These are phyloP conservation scores for Monosporascus ibericus DNA, from an alignment of 2,329 filamentous ascomycete species.

Conservation along the genomic window DNA sequence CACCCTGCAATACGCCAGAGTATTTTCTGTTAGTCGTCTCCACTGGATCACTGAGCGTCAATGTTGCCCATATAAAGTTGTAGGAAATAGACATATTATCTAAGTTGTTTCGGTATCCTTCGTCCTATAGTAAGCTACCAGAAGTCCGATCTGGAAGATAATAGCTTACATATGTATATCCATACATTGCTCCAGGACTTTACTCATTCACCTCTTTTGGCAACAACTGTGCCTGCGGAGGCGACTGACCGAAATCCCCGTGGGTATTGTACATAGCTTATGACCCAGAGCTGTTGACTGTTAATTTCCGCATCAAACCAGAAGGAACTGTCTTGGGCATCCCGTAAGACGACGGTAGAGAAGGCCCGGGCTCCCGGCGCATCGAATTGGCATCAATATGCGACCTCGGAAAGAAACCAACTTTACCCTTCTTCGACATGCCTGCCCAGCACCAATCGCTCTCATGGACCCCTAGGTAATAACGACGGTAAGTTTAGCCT, in stretches of 20 bases:
- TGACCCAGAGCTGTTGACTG: not conserved
- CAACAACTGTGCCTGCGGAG: no score
- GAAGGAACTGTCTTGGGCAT: not conserved
- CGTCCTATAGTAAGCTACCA: no score
- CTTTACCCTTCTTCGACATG: slow-evolving; percentile 44
- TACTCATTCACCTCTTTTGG: no score
- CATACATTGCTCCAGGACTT: no score
- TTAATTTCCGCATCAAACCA: not conserved
- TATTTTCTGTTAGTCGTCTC: no score
- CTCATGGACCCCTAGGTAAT: slow-evolving; percentile 32
- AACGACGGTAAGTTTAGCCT: slow-evolving; percentile 1
- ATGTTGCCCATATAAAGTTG: not conserved
- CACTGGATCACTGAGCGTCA: no score
- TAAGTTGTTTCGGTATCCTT: no score
- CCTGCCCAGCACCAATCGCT: slow-evolving; percentile 54
- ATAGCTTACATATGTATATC: no score
- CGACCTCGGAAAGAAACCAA: slow-evolving; percentile 46
- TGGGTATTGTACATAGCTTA: not conserved
- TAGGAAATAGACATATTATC: no score
- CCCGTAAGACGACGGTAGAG: not conserved
- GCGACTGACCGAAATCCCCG: not conserved
- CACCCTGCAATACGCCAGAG: not conserved
- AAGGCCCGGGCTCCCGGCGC: slow-evolving; percentile 25
- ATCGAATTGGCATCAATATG: slow-evolving; percentile 42
- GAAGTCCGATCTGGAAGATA: no score